Evolutionary conservation across 352 stramenopile species (phyloP), one percentile per base, ranked within the genome.

Genomic region (Sclerospora graminicola): DNA sequence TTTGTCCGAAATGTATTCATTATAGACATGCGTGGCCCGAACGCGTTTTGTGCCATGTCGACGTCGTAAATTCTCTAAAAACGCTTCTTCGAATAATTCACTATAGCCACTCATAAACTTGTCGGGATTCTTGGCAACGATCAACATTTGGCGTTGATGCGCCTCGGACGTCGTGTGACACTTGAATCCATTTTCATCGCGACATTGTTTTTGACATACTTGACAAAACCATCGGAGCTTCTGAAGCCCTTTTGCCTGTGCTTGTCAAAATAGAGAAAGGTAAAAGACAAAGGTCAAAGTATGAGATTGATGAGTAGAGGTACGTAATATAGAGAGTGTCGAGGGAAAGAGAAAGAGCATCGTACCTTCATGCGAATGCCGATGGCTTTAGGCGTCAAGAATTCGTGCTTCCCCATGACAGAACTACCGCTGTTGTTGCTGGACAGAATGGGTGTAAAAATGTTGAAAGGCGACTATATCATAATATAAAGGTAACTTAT

Each of bases 101-200:
- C 75, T 90, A 68, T 94, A 96, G 21, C 86, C 76, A 37, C 85
- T 79, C 53, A 99, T 89, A 43, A 98, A 96, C 48, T 93, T 91
- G 55, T 92, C 59, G 2, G 94, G 84, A 59, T 99, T 97, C 36
- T 90, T 89, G 7, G 85, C 85, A 43, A 99, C 97, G 39, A 99
- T 88, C 49, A 97, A 79, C 95, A 99, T 99, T 73, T 99, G 93
- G 32, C 96, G 84, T 48, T 99, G 75, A 73, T 99, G 97, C 5
- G 85, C 90, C 57, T 99, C 97, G 24, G 84, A 97, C 8, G 76
- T 97, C 23, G 95, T 87, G 73, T 99, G 97, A 57, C 95, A 99
- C 75, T 99, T 99, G 75, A 99, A 99, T 11, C 97, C 97, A 69
- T 99, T 99, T 64, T 98, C 95, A 58, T 99, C 97, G n/a, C 96